Evolutionary conservation across 75 land plant genomes (phyloP).

Genomic region (Ceratopteris richardii): DNA sequence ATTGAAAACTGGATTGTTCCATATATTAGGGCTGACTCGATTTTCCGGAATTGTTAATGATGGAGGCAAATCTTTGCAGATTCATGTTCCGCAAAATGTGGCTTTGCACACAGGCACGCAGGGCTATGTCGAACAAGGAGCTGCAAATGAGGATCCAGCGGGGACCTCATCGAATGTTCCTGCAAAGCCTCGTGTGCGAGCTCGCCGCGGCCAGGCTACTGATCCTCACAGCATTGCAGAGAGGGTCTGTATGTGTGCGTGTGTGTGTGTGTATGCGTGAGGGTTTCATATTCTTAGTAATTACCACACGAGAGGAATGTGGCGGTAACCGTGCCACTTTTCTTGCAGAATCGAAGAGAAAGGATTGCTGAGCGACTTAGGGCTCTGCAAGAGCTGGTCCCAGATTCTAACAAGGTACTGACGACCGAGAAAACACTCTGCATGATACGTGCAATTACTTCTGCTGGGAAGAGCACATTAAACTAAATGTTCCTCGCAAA

Average conservation of each 20-base stretch:
- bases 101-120: background rate
- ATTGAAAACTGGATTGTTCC: no score
- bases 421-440: background rate
- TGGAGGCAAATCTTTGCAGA: no score
- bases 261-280: slow-evolving; percentile 3
- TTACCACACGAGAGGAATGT: background rate
- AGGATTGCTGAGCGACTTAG: slow-evolving; percentile 79
- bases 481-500: no score
- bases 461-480: no score
- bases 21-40: no score
- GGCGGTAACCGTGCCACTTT: background rate
- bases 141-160: background rate
- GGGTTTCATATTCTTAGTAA: background rate
- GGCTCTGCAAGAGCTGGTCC: slow-evolving; percentile 74
- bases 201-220: slow-evolving; percentile 12
- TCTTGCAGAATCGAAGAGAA: slow-evolving; percentile 55
- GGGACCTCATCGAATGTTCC: background rate
- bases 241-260: background rate
- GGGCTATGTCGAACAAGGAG: background rate
- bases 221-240: slow-evolving; percentile 4
- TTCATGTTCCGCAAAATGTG: no score
- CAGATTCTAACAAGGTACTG: slow-evolving; percentile 65
- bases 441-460: background rate
- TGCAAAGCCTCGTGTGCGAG: slow-evolving; percentile 17
- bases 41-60: no score